A percentile compares a stretch with the other conserved stretches of the same genome.
phyloP scores from a whole-genome alignment of 768 basidiomycete species.

The Amanita pallidorosea region DNA sequence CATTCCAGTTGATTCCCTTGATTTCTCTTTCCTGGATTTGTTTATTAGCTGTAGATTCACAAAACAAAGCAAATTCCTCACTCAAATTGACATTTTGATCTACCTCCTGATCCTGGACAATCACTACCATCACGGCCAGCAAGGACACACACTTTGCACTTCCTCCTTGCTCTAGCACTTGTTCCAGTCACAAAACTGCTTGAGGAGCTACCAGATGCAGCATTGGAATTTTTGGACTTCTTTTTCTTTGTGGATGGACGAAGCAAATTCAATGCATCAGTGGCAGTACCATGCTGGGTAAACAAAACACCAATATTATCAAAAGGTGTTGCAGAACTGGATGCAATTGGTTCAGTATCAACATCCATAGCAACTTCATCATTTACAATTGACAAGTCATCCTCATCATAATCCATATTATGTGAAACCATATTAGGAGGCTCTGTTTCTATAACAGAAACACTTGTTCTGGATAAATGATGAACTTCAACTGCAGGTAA shows the following conservation, averaged over 20 bases:
- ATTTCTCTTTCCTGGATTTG: background rate
- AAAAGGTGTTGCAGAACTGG: too few species aligned
- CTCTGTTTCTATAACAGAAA: too few species aligned
- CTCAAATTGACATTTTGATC: background rate
- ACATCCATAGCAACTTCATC: too few species aligned
- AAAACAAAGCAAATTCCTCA: background rate
- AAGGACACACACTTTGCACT: background rate
- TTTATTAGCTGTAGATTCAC: background rate
- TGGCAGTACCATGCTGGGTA: too few species aligned
- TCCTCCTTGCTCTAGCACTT: too few species aligned
- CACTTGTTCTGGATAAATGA: too few species aligned
- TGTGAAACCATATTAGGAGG: too few species aligned
- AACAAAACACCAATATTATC: too few species aligned
- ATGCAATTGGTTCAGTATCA: too few species aligned
- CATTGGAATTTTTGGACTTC: slow-evolving; percentile 17
- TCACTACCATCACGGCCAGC: background rate
- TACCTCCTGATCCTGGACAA: background rate
- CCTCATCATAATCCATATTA: too few species aligned
- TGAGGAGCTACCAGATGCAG: background rate
- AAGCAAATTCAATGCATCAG: too few species aligned
- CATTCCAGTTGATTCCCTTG: background rate
- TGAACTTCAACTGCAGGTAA: background rate
- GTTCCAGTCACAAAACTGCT: background rate
- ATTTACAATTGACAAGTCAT: too few species aligned
- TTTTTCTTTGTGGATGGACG: slow-evolving; percentile 16